phyloP scores from a whole-genome alignment of 75 land plant genomes.

The Ceratopteris richardii region DNA sequence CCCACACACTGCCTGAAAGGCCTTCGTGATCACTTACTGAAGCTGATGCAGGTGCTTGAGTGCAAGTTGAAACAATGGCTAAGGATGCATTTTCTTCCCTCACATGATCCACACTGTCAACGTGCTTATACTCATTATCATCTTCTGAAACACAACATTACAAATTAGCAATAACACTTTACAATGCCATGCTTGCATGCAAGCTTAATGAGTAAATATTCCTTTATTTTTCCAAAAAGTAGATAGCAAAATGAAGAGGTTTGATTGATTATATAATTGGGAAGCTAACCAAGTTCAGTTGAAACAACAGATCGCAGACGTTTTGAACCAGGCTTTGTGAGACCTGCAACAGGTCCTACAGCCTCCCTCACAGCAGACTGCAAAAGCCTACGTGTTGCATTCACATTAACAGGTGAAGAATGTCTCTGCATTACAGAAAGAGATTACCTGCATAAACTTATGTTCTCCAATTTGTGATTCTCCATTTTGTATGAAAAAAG shows the following conservation, averaged over 20 bases:
- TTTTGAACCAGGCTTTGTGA: constrained; percentile 17
- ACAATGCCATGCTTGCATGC: too few species aligned
- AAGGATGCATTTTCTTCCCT: background rate
- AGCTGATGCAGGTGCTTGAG: background rate
- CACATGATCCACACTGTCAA: background rate
- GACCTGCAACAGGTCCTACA: constrained; percentile 13
- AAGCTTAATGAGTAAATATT: too few species aligned
- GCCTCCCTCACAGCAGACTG: constrained; percentile 35
- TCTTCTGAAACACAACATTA: background rate
- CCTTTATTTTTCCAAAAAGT: too few species aligned
- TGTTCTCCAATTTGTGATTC: background rate
- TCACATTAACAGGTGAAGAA: constrained; percentile 20
- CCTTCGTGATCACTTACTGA: background rate
- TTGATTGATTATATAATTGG: background rate
- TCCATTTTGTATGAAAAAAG: background rate
- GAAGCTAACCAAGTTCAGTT: constrained; percentile 22
- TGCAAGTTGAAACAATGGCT: background rate
- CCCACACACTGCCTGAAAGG: constrained; percentile 36
- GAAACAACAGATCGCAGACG: constrained; percentile 31
- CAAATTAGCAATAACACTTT: too few species aligned
- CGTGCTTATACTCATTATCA: background rate
- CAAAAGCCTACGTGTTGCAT: constrained; percentile 29
- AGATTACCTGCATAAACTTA: background rate
- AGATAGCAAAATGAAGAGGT: background rate
- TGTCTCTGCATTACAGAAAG: constrained; percentile 17